These are phyloP conservation scores for Kwoniella sp. DNA, from an alignment of 768 basidiomycete species.

Conservation along the genomic window DNA sequence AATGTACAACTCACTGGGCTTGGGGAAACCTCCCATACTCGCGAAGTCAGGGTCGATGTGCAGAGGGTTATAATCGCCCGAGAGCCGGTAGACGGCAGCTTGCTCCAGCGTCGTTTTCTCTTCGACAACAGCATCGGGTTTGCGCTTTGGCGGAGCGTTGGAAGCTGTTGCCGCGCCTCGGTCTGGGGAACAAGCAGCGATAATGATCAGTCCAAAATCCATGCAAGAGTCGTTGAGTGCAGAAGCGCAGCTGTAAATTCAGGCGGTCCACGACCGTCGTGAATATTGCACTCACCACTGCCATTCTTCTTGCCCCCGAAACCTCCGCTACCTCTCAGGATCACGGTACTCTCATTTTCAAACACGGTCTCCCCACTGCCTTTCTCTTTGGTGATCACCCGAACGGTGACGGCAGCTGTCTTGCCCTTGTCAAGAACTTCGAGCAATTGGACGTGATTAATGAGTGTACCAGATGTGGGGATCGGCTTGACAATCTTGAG, in stretches of 20 bases:
- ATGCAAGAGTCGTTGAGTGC: not conserved
- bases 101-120: slow-evolving; percentile 81
- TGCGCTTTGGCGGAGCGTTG: slow-evolving; percentile 77
- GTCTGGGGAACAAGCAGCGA: slow-evolving; percentile 61
- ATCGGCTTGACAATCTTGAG: slow-evolving; percentile 76
- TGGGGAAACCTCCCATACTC: slow-evolving; percentile 89
- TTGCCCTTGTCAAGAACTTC: slow-evolving; percentile 69
- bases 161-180: slow-evolving; percentile 83
- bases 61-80: slow-evolving; percentile 88
- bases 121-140: slow-evolving; percentile 81
- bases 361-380: slow-evolving; percentile 76
- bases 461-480: slow-evolving; percentile 77
- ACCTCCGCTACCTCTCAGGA: slow-evolving; percentile 92
- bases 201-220: slow-evolving; percentile 2
- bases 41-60: slow-evolving; percentile 94
- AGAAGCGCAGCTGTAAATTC: slow-evolving; percentile 13
- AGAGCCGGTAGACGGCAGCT: slow-evolving; percentile 89
- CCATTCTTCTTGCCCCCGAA: slow-evolving; percentile 90
- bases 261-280: no score
- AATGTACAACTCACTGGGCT: slow-evolving; percentile 63
- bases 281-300: slow-evolving; percentile 66
- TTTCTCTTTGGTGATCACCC: slow-evolving; percentile 80
- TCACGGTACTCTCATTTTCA: slow-evolving; percentile 88
- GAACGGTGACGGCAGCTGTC: slow-evolving; percentile 80
- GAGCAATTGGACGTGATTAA: slow-evolving; percentile 70